These are phyloP conservation scores for Avena insularis DNA, from an alignment of 176 grass and related monocot genomes.

Conservation along the genomic window DNA sequence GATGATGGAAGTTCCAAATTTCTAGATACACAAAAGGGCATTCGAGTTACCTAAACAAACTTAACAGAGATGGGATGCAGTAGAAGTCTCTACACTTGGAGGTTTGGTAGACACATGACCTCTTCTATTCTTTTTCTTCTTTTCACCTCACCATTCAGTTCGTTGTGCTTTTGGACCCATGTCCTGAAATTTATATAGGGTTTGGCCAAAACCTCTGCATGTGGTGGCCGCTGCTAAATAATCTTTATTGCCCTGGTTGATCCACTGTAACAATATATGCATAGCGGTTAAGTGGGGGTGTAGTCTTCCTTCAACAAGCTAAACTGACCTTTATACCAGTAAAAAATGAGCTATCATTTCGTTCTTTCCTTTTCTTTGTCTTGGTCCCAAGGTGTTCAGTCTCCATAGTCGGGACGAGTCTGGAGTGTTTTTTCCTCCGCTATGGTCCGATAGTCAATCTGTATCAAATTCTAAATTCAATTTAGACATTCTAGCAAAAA, in stretches of 20 bases:
- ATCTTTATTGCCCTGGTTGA: not conserved
- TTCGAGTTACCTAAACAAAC: not conserved
- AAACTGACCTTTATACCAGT: not conserved
- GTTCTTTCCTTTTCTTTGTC: not conserved
- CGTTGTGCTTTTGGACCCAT: not conserved
- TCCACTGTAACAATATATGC: slow-evolving; percentile 3
- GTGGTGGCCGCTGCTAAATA: not conserved
- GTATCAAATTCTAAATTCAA: too few species aligned
- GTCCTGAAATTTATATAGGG: not conserved
- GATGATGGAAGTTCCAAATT: not conserved
- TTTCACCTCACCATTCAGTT: not conserved
- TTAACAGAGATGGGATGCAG: not conserved
- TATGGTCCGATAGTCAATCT: too few species aligned
- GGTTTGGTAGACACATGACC: not conserved
- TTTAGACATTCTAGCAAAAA: too few species aligned
- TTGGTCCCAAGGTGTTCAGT: not conserved
- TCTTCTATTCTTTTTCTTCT: not conserved
- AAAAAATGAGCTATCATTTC: slow-evolving; percentile 5
- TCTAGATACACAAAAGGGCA: not conserved
- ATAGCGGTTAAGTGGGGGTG: not conserved
- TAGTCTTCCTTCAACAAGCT: slow-evolving; percentile 9
- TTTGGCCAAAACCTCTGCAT: not conserved
- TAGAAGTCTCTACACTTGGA: not conserved
- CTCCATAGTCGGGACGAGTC: not conserved
- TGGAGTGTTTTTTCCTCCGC: too few species aligned